Base-by-base conservation (phyloP, 1,139 yeast genomes). In the Pichia norvegensis region DNA sequence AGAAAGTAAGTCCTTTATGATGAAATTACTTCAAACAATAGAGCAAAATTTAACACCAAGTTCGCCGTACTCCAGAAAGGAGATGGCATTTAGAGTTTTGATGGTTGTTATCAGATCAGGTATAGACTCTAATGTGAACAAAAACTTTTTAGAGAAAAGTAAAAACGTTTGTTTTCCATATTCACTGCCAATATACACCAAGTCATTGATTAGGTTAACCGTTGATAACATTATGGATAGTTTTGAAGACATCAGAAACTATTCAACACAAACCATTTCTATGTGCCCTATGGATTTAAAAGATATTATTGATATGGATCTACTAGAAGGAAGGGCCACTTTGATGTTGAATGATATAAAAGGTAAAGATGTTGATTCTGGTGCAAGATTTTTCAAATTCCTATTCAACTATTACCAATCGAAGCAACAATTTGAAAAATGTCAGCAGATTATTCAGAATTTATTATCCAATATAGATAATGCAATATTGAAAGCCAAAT, bases 311-410 rank as follows among this genome's bases (percentile, higher is more conserved):
- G 64, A 67, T 13, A 52, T 66, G 29, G 57, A 63, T 2, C 47
- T 55, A 5, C 54, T 78, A 1, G 54, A 64, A 6, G 44, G 55
- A 0, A 68, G 70, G 41, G 72, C 82, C 0, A 53, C 72, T 22
- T 51, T 58, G 0, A 66, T 80, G 60, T 62, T 86, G 42, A 58
- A 67, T 6, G 79, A 78, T 43, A 67, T 77, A 54, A 76, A 79
- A 41, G 94, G 90, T 21, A 74, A 88, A 47, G 78, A 73, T 50
- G 83, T 88, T 43, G 97, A 90, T 52, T 82, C 90, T 23, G 96
- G 94, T 10, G 90, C 95, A 0, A 73, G 80, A 38, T 66, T 81
- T 14, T 65, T 82, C 37, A 77, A 75, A 53, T 72, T 82, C 50
- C 51, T 75, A 41, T 72, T 64, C n/a, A 57, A 57, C 33, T 53